A percentile compares a stretch with the other conserved stretches of the same genome.
Evolutionary conservation across 2,329 filamentous ascomycete species (phyloP).

Genomic region (Fusarium paranaense): DNA sequence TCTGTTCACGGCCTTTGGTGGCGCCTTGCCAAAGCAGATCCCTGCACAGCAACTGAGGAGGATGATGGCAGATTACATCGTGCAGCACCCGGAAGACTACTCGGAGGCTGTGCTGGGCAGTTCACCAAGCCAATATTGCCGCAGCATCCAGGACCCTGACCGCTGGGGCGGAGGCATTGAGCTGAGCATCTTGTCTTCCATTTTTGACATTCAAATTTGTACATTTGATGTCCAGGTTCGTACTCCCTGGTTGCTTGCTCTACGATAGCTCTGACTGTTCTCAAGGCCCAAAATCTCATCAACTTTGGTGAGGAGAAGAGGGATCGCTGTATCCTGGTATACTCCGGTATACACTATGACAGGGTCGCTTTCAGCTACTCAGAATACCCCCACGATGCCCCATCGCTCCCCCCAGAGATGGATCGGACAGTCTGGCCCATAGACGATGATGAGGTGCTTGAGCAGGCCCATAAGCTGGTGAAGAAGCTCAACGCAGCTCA

Average conservation of each 20-base stretch:
- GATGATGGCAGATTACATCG: slow-evolving; percentile 83
- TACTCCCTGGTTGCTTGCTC: not conserved
- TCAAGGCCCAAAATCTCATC: slow-evolving; percentile 51
- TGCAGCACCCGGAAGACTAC: slow-evolving; percentile 78
- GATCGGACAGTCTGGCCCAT: slow-evolving; percentile 74
- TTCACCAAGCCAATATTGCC: slow-evolving; percentile 79
- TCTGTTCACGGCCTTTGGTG: slow-evolving; percentile 90
- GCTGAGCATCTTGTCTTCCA: slow-evolving; percentile 83
- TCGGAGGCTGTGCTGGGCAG: slow-evolving; percentile 81
- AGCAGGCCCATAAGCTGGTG: slow-evolving; percentile 74
- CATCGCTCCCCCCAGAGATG: slow-evolving; percentile 74
- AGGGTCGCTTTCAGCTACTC: slow-evolving; percentile 81
- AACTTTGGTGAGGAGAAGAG: slow-evolving; percentile 81
- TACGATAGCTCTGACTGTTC: not conserved
- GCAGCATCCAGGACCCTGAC: slow-evolving; percentile 82
- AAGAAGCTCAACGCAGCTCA: slow-evolving; percentile 74
- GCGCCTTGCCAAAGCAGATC: slow-evolving; percentile 73
- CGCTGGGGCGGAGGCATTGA: slow-evolving; percentile 95
- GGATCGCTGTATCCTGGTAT: slow-evolving; percentile 82
- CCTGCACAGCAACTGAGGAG: slow-evolving; percentile 72
- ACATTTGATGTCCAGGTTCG: slow-evolving; percentile 79
- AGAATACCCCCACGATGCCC: slow-evolving; percentile 65
- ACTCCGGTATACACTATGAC: slow-evolving; percentile 95
- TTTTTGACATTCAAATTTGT: slow-evolving; percentile 88
- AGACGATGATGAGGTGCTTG: slow-evolving; percentile 74